Evolutionary conservation across 2,329 filamentous ascomycete species (phyloP).

Genomic region (Raffaelea ambrosiae): DNA sequence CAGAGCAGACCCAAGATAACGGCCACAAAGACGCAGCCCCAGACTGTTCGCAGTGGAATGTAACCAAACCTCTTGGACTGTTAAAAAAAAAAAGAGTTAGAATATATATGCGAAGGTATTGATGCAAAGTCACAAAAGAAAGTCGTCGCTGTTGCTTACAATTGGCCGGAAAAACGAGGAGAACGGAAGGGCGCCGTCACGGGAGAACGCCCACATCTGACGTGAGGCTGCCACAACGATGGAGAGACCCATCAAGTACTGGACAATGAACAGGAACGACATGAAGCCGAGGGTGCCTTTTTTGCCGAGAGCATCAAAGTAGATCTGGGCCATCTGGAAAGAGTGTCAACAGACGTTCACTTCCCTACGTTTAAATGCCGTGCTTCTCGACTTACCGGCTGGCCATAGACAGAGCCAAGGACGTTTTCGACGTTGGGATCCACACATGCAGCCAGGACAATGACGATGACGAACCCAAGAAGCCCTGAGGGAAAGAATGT

Average conservation of each 20-base stretch:
- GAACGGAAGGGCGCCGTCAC: slow-evolving; percentile 54
- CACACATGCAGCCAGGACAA: slow-evolving; percentile 50
- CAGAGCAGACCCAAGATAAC: slow-evolving; percentile 48
- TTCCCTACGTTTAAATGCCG: no score
- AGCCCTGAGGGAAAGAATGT: slow-evolving; percentile 25
- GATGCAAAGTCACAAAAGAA: background rate
- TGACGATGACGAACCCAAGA: slow-evolving; percentile 48
- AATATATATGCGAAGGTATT: background rate
- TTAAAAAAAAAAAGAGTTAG: background rate
- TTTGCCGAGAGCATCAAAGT: slow-evolving; percentile 52
- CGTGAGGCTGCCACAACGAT: slow-evolving; percentile 50
- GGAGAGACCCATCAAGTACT: slow-evolving; percentile 53
- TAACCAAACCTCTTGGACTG: slow-evolving; percentile 41
- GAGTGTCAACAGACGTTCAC: no score
- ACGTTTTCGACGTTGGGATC: slow-evolving; percentile 40
- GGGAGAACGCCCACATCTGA: slow-evolving; percentile 55
- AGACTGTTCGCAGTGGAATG: slow-evolving; percentile 48
- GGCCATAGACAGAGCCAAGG: slow-evolving; percentile 41
- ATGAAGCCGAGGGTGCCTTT: slow-evolving; percentile 50
- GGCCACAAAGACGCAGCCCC: slow-evolving; percentile 41
- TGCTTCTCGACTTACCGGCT: slow-evolving; percentile 39
- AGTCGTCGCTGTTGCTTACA: slow-evolving; percentile 11
- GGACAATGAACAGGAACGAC: slow-evolving; percentile 49
- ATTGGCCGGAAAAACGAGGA: slow-evolving; percentile 48
- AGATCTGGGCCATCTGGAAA: slow-evolving; percentile 36